Percentiles rank a stretch among this genome's conserved stretches.
Evolutionary conservation across 768 basidiomycete genomes (phyloP).

Genomic region (Lyophyllum atratum): DNA sequence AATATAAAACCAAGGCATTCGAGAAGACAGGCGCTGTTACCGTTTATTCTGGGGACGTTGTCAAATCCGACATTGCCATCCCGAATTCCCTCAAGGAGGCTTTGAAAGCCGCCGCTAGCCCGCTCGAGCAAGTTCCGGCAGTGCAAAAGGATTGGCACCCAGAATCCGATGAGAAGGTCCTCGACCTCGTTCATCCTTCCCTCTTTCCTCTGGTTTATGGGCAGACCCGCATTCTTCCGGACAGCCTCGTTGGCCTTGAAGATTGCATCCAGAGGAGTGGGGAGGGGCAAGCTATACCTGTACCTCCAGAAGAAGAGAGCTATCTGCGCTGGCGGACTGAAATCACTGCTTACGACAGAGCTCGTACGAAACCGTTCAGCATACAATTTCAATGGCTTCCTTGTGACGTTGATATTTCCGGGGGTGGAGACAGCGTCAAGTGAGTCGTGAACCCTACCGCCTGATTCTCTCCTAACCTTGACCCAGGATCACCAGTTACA

Average conservation of each 20-base stretch:
- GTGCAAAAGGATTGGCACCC: conserved; percentile 44
- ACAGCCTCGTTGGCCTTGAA: conserved; percentile 10
- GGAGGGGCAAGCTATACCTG: conserved; percentile 10
- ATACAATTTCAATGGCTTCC: conserved; percentile 24
- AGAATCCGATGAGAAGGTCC: conserved; percentile 36
- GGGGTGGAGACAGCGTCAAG: conserved; percentile 16
- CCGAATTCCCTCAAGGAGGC: conserved; percentile 15
- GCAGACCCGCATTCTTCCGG: conserved; percentile 17
- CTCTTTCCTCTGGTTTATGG: conserved; percentile 37
- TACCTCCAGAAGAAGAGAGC: conserved; percentile 1
- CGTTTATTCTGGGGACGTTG: conserved; percentile 18
- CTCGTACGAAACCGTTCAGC: neutral
- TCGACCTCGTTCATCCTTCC: conserved; percentile 45
- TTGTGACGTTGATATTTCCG: conserved; percentile 30
- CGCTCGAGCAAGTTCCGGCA: conserved; percentile 34
- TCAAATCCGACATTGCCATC: conserved; percentile 28
- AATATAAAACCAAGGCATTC: conserved; percentile 14
- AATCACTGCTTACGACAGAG: neutral
- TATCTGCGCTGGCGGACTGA: neutral
- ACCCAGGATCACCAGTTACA: conserved; percentile 36
- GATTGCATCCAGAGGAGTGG: conserved; percentile 17
- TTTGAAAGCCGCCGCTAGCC: conserved; percentile 19
- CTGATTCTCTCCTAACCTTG: neutral
- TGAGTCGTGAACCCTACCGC: neutral
- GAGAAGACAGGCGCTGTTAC: conserved; percentile 8